phyloP scores from a whole-genome alignment of 345 rosid genomes.

The Camelina laxa region DNA sequence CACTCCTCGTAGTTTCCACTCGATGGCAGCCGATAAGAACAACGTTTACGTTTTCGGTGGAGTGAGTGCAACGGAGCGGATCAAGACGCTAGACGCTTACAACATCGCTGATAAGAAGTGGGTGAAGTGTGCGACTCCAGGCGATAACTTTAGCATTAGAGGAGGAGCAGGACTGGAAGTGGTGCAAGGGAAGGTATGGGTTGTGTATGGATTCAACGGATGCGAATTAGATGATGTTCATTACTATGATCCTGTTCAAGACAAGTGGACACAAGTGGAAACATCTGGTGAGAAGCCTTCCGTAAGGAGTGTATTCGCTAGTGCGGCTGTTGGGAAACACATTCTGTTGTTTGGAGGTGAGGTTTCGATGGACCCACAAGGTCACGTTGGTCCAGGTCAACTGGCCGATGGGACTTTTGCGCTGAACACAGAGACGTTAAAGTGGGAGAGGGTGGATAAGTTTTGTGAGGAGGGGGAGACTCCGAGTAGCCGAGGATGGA shows the following conservation, averaged over 20 bases:
- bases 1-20: slow-evolving; percentile 44
- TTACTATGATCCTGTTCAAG: slow-evolving; percentile 24
- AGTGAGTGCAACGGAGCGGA: background rate
- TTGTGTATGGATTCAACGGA: slow-evolving; percentile 40
- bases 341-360: slow-evolving; percentile 44
- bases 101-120: slow-evolving; percentile 35
- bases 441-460: slow-evolving; percentile 39
- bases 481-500: slow-evolving; percentile 36
- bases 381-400: slow-evolving; percentile 39
- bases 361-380: slow-evolving; percentile 31
- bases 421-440: slow-evolving; percentile 31
- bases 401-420: slow-evolving; percentile 36
- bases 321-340: slow-evolving; percentile 38
- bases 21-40: slow-evolving; percentile 41
- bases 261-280: slow-evolving; percentile 40
- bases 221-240: slow-evolving; percentile 31
- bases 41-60: slow-evolving; percentile 43
- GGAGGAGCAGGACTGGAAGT: slow-evolving; percentile 44
- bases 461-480: slow-evolving; percentile 13
- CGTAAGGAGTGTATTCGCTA: slow-evolving; percentile 40
- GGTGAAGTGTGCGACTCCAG: slow-evolving; percentile 24
- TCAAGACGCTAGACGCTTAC: slow-evolving; percentile 34
- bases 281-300: slow-evolving; percentile 37
- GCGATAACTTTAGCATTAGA: slow-evolving; percentile 20
- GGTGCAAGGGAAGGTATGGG: slow-evolving; percentile 43